Evolutionary conservation across 306 rosid species (phyloP).

Genomic region (Begonia loranthoides): DNA sequence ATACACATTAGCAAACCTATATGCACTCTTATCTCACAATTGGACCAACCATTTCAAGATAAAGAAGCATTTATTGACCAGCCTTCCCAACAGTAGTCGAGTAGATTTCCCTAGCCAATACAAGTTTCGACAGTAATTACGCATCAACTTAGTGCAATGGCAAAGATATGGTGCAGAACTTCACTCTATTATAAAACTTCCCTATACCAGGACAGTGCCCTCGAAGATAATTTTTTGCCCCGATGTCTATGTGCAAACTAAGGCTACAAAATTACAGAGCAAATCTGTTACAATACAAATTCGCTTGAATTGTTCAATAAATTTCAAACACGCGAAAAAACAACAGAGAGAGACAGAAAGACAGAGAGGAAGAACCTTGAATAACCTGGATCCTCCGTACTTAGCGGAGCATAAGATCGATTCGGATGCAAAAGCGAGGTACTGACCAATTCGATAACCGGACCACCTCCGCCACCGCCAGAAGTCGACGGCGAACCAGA

Average conservation of each 20-base stretch:
- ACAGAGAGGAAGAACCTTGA: slow-evolving; percentile 13
- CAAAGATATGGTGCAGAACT: too few relatives aligned
- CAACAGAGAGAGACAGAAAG: not conserved
- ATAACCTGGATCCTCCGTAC: slow-evolving; percentile 65
- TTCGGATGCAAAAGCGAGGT: slow-evolving; percentile 49
- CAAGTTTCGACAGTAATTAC: too few relatives aligned
- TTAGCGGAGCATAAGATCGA: slow-evolving; percentile 49
- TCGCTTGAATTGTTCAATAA: not conserved
- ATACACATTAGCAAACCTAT: too few relatives aligned
- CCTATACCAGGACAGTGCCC: too few relatives aligned
- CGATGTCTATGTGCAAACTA: not conserved
- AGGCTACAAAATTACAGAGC: not conserved
- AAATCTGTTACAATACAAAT: not conserved
- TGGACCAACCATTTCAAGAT: too few relatives aligned
- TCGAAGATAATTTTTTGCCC: not conserved
- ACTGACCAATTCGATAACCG: slow-evolving; percentile 57
- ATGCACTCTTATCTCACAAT: too few relatives aligned
- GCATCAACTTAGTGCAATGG: too few relatives aligned
- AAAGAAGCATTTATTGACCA: too few relatives aligned
- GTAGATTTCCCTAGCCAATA: too few relatives aligned
- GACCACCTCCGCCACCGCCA: slow-evolving; percentile 19
- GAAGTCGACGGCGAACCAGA: slow-evolving; percentile 18
- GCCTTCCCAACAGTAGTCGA: too few relatives aligned
- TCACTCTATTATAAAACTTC: too few relatives aligned
- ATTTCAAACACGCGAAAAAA: not conserved